A percentile compares a stretch with the other conserved stretches of the same genome.
These are phyloP conservation scores for Colletotrichum filicis DNA, from an alignment of 2,329 filamentous ascomycete genomes.

Conservation along the genomic window DNA sequence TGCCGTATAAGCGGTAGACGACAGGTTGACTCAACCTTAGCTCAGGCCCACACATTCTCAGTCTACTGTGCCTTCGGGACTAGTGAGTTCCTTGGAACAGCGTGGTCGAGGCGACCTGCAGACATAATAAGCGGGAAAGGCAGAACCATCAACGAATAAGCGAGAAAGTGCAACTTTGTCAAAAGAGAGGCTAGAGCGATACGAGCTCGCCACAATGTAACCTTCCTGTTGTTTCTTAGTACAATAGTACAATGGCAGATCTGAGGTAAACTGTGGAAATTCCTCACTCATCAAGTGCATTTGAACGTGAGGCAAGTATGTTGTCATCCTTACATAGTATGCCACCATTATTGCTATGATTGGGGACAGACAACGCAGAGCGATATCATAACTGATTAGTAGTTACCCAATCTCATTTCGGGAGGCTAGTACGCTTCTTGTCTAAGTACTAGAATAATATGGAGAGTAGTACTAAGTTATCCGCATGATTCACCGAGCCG, in stretches of 20 bases:
- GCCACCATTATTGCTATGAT: neutral
- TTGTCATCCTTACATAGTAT: neutral
- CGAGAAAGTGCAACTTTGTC: no score
- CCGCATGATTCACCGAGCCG: neutral
- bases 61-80: neutral
- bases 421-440: no score
- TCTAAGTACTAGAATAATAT: no score
- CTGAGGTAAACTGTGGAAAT: no score
- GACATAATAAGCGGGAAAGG: no score
- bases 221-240: neutral
- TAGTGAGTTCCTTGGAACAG: neutral
- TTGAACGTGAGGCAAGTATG: neutral
- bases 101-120: no score
- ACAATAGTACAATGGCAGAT: no score
- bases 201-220: neutral
- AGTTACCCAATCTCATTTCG: no score
- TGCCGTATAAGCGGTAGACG: neutral
- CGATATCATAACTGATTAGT: no score
- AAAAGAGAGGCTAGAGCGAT: neutral
- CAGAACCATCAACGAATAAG: no score
- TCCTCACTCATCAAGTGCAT: neutral
- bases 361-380: no score
- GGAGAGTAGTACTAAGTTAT: rapidly evolving
- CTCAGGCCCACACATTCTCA: neutral
- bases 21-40: neutral